A percentile compares a stretch with the other conserved stretches of the same genome.
These are phyloP conservation scores for Pezicula carpinea DNA, from an alignment of 2,329 filamentous ascomycete species.

Conservation along the genomic window DNA sequence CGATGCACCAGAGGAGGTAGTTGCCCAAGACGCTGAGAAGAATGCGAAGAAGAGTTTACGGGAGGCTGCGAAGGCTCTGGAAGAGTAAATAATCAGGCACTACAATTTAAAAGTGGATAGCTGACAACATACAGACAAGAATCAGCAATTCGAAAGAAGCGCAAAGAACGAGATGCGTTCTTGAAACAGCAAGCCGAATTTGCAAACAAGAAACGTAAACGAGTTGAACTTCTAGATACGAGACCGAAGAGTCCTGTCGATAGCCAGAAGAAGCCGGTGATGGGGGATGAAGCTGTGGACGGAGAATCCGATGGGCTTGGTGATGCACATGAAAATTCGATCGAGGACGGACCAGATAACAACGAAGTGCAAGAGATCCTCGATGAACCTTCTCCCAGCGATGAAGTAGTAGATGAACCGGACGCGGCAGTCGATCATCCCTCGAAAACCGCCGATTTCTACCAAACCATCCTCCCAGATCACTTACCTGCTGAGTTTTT, in stretches of 20 bases:
- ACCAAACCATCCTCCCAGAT: slow-evolving; percentile 16
- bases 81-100: slow-evolving; percentile 16
- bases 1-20: slow-evolving; percentile 27
- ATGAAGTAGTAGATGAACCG: not conserved
- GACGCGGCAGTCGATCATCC: slow-evolving; percentile 1
- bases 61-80: slow-evolving; percentile 23
- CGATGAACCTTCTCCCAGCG: no score
- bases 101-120: not conserved
- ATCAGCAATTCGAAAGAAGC: slow-evolving; percentile 21
- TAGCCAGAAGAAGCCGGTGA: not conserved
- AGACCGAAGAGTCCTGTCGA: not conserved
- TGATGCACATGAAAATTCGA: no score
- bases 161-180: slow-evolving; percentile 22
- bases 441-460: not conserved
- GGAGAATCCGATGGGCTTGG: not conserved
- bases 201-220: slow-evolving; percentile 21
- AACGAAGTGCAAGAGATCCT: no score
- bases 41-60: slow-evolving; percentile 14
- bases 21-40: slow-evolving; percentile 18
- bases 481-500: slow-evolving; percentile 26
- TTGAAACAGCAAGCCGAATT: slow-evolving; percentile 21
- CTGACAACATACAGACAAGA: slow-evolving; percentile 19
- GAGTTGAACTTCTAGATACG: slow-evolving; percentile 4
- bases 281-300: not conserved
- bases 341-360: no score